Conservation (phyloP, 2,329 filamentous ascomycete genomes). For the Kalmusia sp. region DNA sequence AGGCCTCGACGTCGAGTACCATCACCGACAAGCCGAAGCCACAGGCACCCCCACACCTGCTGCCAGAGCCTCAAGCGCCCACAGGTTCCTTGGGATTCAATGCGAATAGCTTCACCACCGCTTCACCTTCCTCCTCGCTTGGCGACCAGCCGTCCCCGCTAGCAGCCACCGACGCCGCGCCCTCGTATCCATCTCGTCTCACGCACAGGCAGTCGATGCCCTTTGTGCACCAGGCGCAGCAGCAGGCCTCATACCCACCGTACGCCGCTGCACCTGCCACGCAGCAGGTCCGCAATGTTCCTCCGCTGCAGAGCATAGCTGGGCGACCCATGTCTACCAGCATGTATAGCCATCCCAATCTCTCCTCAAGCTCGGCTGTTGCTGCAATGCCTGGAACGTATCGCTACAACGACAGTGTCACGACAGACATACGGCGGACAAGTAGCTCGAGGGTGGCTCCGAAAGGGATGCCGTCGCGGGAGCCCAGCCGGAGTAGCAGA, state of each 20-base stretch:
- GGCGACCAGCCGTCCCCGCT: constrained; percentile 32
- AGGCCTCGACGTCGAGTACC: constrained; percentile 44
- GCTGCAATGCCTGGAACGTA: constrained; percentile 51
- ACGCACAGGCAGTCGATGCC: constrained; percentile 53
- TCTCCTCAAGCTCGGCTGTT: constrained; percentile 53
- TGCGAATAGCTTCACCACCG: constrained; percentile 46
- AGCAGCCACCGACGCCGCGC: constrained; percentile 29
- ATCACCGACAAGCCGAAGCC: constrained; percentile 44
- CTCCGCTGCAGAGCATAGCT: constrained; percentile 37
- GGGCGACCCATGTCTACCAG: constrained; percentile 53
- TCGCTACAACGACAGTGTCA: constrained; percentile 55
- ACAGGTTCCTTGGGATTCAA: constrained; percentile 49
- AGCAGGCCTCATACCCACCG: constrained; percentile 41
- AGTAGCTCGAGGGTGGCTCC: constrained; percentile 69
- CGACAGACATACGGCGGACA: constrained; percentile 54
- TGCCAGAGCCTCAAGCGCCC: constrained; percentile 38
- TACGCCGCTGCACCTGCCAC: constrained; percentile 34
- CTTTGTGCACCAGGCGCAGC: constrained; percentile 50
- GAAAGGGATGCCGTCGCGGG: constrained; percentile 69
- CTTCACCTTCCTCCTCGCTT: constrained; percentile 32
- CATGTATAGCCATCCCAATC: constrained; percentile 58
- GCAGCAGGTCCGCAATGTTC: constrained; percentile 35
- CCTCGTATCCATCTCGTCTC: constrained; percentile 43
- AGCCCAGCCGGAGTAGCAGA: constrained; percentile 72
- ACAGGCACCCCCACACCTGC: constrained; percentile 42